Conservation (phyloP, 176 grass and related monocot species). For the Melocanna baccifera region DNA sequence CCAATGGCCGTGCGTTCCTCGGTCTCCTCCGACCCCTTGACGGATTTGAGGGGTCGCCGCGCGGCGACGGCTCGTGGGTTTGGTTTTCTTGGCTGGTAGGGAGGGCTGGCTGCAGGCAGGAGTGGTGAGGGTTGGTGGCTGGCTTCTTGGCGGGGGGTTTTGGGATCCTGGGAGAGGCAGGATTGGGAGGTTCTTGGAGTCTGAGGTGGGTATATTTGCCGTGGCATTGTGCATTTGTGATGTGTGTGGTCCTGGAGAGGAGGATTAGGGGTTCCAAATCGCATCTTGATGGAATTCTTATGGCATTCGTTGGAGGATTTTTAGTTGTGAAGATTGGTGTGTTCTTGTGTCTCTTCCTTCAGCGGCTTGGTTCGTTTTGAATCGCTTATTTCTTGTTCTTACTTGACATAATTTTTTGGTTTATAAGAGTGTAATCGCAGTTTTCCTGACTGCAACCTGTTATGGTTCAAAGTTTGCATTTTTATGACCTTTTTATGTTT, state of each 20-base stretch:
- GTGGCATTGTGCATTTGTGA: constrained; percentile 7
- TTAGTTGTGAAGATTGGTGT: not conserved
- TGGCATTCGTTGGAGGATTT: not conserved
- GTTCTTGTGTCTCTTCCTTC: not conserved
- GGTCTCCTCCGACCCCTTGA: not conserved
- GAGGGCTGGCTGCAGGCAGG: not conserved
- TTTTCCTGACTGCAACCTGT: not conserved
- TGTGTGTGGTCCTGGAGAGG: not conserved
- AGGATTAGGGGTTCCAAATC: not conserved
- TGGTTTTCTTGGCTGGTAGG: not conserved
- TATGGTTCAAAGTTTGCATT: not conserved
- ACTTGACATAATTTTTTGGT: not conserved
- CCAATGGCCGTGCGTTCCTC: constrained; percentile 20
- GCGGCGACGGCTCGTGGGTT: not conserved
- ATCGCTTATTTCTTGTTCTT: not conserved
- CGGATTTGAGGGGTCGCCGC: constrained; percentile 17
- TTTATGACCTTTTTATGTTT: not conserved
- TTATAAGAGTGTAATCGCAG: not conserved
- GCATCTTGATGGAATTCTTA: not conserved
- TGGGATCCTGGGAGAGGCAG: constrained; percentile 16
- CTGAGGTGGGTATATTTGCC: constrained; percentile 15
- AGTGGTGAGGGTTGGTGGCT: not conserved
- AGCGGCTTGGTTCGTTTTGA: not conserved
- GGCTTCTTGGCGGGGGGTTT: not conserved
- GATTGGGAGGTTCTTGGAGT: not conserved